A percentile compares a stretch with the other conserved stretches of the same genome.
Conservation (phyloP, 1,139 yeast species). For the Scheffersomyces quercinus region DNA sequence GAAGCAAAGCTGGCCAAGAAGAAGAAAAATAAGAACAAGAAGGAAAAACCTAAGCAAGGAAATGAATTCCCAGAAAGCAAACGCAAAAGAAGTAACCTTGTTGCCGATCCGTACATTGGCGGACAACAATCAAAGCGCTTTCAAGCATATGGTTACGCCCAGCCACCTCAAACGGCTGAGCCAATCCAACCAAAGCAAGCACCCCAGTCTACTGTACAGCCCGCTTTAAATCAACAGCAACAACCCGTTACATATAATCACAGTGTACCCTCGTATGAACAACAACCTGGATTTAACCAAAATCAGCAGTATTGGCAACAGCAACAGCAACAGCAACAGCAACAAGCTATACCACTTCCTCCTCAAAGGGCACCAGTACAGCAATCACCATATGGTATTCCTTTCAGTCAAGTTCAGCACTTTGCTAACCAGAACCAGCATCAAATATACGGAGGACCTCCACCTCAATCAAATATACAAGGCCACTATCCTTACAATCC, state of each 20-base stretch:
- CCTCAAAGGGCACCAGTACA: slow-evolving; percentile 2
- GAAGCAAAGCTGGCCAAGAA: slow-evolving; percentile 59
- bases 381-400: slow-evolving; percentile 16
- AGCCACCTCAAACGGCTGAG: slow-evolving; percentile 11
- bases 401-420: slow-evolving; percentile 14
- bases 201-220: slow-evolving; percentile 14
- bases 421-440: slow-evolving; percentile 5
- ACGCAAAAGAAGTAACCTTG: slow-evolving; percentile 5
- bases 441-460: slow-evolving; percentile 2
- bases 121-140: slow-evolving; percentile 12
- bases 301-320: slow-evolving; percentile 4
- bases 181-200: slow-evolving; percentile 11
- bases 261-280: not conserved
- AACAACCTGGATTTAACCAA: not conserved
- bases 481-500: not conserved
- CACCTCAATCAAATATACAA: slow-evolving; percentile 2
- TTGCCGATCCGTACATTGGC: not conserved
- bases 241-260: slow-evolving; percentile 4
- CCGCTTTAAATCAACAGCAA: slow-evolving; percentile 12
- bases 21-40: slow-evolving; percentile 50
- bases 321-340: slow-evolving; percentile 3
- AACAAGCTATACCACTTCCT: slow-evolving; percentile 7
- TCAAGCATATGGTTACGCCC: slow-evolving; percentile 27
- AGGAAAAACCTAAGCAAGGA: slow-evolving; percentile 19
- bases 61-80: slow-evolving; percentile 2